Conservation (phyloP, 257 asterid species). For the Lycium ferocissimum region DNA sequence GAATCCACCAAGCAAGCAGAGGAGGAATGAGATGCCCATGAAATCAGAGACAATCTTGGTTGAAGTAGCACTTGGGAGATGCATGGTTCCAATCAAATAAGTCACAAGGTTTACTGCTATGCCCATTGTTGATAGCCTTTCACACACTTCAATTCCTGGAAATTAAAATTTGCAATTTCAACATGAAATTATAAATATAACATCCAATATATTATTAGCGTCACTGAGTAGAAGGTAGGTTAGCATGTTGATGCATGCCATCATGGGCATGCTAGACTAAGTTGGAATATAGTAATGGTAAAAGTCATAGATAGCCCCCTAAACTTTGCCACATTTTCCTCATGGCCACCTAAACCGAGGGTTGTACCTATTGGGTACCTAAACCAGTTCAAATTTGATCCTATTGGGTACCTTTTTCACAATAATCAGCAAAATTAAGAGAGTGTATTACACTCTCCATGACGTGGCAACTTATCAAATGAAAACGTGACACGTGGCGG, state of each 20-base stretch:
- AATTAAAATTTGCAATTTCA: neutral
- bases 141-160: slow-evolving; percentile 48
- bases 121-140: slow-evolving; percentile 56
- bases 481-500: no score
- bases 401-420: no score
- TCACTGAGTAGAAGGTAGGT: neutral
- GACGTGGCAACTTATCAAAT: no score
- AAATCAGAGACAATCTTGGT: slow-evolving; percentile 54
- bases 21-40: slow-evolving; percentile 52
- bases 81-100: slow-evolving; percentile 52
- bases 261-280: neutral
- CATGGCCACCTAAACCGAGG: no score
- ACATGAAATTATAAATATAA: neutral
- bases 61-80: slow-evolving; percentile 51
- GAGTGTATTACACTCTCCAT: no score
- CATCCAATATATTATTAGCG: neutral
- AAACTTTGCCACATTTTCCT: no score
- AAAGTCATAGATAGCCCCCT: no score
- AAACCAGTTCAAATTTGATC: no score
- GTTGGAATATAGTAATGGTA: neutral
- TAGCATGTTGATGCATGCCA: no score
- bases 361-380: no score
- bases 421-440: no score
- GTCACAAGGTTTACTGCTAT: slow-evolving; percentile 57
- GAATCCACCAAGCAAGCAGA: slow-evolving; percentile 53